These are phyloP conservation scores for Colletotrichum scovillei DNA, from an alignment of 2,329 filamentous ascomycete genomes.

Conservation along the genomic window DNA sequence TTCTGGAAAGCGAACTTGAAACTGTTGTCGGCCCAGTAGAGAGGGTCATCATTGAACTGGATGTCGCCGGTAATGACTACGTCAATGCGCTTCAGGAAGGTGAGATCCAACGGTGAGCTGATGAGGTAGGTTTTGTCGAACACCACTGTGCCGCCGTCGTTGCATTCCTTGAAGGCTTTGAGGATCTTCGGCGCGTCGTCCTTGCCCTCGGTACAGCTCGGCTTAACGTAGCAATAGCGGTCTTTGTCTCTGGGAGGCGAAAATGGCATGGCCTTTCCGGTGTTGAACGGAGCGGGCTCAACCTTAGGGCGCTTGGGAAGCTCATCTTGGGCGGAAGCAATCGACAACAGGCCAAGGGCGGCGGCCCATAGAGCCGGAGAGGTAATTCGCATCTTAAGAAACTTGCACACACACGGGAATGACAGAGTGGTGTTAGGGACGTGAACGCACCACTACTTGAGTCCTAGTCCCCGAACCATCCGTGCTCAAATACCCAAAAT, in stretches of 20 bases:
- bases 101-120: conserved; percentile 73
- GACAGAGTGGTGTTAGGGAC: background rate
- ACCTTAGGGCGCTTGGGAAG: conserved; percentile 24
- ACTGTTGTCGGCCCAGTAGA: conserved; percentile 74
- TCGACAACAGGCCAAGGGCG: conserved; percentile 5
- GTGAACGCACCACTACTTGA: background rate
- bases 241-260: conserved; percentile 27
- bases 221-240: conserved; percentile 32
- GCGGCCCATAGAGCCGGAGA: conserved; percentile 1
- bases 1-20: conserved; percentile 76
- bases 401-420: background rate
- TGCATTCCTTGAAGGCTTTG: conserved; percentile 67
- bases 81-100: conserved; percentile 72
- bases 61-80: conserved; percentile 67
- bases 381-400: conserved; percentile 4
- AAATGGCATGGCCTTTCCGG: conserved; percentile 19
- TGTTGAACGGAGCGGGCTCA: conserved; percentile 22
- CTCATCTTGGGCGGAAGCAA: background rate
- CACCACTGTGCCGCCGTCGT: conserved; percentile 71
- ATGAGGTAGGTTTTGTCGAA: conserved; percentile 70
- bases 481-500: conserved; percentile 4
- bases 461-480: background rate
- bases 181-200: conserved; percentile 59
- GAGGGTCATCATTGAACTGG: conserved; percentile 72
- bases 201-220: conserved; percentile 17